phyloP scores from a whole-genome alignment of 2,329 filamentous ascomycete genomes.

The Aspergillus terreus region DNA sequence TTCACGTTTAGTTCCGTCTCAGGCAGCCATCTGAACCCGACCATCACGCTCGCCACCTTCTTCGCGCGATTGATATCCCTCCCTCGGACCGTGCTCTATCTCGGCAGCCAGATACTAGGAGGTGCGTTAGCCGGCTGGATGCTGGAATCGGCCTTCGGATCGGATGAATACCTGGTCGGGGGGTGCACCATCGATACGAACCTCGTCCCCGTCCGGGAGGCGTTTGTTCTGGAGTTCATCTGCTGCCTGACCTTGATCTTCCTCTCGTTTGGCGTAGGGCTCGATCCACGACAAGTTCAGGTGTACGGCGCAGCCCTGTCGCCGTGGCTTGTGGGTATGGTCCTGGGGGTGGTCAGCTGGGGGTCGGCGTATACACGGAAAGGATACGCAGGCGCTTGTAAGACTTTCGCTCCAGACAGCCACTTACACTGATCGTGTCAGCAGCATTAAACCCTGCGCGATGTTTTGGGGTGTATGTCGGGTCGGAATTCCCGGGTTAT shows the following conservation, averaged over 20 bases:
- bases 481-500: conserved; percentile 31
- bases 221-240: conserved; percentile 49
- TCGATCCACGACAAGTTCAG: conserved; percentile 51
- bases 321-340: conserved; percentile 47
- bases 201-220: conserved; percentile 36
- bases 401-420: conserved; percentile 12
- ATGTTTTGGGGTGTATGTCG: conserved; percentile 10
- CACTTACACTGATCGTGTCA: not conserved
- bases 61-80: conserved; percentile 49
- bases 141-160: conserved; percentile 30
- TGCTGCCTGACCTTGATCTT: conserved; percentile 45
- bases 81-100: conserved; percentile 47
- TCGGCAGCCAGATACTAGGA: conserved; percentile 45
- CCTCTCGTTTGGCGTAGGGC: conserved; percentile 50
- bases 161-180: conserved; percentile 27
- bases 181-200: conserved; percentile 38
- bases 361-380: conserved; percentile 35
- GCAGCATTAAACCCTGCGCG: not conserved
- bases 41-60: conserved; percentile 53
- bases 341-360: conserved; percentile 36
- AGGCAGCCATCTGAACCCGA: conserved; percentile 53
- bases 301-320: conserved; percentile 50
- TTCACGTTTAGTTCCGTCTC: conserved; percentile 48
- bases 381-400: conserved; percentile 41
- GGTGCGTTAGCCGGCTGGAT: conserved; percentile 44